phyloP scores from a whole-genome alignment of 75 land plant genomes.

The Isoetes taiwanensis region DNA sequence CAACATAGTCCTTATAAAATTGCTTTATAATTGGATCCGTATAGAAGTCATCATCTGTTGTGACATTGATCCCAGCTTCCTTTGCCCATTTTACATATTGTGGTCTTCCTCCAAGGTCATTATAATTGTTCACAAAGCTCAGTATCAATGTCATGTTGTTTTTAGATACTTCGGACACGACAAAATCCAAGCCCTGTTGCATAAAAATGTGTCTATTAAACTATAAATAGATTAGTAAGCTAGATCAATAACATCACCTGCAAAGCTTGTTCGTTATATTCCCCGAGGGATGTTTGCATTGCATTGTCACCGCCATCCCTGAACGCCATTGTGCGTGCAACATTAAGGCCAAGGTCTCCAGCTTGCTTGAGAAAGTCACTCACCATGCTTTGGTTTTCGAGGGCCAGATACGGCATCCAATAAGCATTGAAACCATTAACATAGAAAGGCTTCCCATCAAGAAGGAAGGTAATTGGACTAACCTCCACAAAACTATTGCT shows the following conservation, averaged over 20 bases:
- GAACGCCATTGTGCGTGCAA: not conserved
- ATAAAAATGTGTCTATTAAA: too few relatives aligned
- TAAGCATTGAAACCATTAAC: slow-evolving; percentile 9
- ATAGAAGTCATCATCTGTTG: not conserved
- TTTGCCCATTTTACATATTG: slow-evolving; percentile 1
- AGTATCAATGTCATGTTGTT: not conserved
- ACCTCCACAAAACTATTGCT: not conserved
- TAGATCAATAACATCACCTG: not conserved
- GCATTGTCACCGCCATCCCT: not conserved
- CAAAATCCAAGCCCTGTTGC: not conserved
- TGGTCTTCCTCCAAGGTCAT: not conserved
- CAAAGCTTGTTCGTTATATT: not conserved
- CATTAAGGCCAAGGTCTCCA: not conserved
- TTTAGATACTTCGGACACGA: not conserved
- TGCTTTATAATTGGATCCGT: not conserved
- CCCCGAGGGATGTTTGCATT: not conserved
- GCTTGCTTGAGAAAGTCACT: slow-evolving; percentile 1
- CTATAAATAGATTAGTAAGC: too few relatives aligned
- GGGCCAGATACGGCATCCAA: not conserved
- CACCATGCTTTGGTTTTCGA: not conserved
- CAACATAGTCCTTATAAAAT: not conserved
- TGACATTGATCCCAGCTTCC: not conserved
- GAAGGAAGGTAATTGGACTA: not conserved
- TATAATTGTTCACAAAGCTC: not conserved
- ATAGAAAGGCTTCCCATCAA: not conserved